phyloP scores from a whole-genome alignment of 768 basidiomycete species.

The Tricholoma sp. region DNA sequence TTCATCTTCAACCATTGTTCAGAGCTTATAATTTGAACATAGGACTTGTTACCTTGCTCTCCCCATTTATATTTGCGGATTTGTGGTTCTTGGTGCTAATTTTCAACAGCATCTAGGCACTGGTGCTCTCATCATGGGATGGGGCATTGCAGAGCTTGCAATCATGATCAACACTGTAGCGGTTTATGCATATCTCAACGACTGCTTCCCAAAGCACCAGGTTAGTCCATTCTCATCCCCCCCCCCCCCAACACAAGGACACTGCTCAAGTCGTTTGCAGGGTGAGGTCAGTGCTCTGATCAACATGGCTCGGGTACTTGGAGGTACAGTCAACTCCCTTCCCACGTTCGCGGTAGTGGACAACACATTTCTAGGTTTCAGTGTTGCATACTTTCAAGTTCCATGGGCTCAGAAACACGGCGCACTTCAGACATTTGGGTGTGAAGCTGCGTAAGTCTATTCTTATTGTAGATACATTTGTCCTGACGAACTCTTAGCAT shows the following conservation, averaged over 20 bases:
- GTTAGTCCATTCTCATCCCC: not conserved
- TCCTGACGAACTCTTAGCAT: slow-evolving; percentile 26
- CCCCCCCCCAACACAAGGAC: not conserved
- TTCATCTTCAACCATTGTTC: not conserved
- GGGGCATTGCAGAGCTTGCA: slow-evolving; percentile 56
- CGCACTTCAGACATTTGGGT: slow-evolving; percentile 56
- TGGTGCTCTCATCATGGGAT: slow-evolving; percentile 59
- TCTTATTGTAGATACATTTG: not conserved
- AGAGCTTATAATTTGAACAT: not conserved
- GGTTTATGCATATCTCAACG: slow-evolving; percentile 41
- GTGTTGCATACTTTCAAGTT: slow-evolving; percentile 63
- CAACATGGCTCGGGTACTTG: slow-evolving; percentile 51
- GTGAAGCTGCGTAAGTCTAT: slow-evolving; percentile 51
- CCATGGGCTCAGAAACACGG: slow-evolving; percentile 60
- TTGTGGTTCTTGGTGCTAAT: slow-evolving; percentile 50
- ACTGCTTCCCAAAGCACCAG: slow-evolving; percentile 28
- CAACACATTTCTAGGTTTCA: slow-evolving; percentile 35
- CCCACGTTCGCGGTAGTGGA: not conserved
- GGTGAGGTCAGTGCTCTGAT: slow-evolving; percentile 63
- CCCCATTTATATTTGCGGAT: slow-evolving; percentile 57
- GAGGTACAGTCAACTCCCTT: slow-evolving; percentile 28
- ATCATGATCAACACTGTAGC: slow-evolving; percentile 61
- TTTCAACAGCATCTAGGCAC: slow-evolving; percentile 48
- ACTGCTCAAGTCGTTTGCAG: slow-evolving; percentile 15
- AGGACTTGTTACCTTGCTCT: slow-evolving; percentile 62